phyloP scores from a whole-genome alignment of 1,284 basidiomycete species.

The Trametes sp. region DNA sequence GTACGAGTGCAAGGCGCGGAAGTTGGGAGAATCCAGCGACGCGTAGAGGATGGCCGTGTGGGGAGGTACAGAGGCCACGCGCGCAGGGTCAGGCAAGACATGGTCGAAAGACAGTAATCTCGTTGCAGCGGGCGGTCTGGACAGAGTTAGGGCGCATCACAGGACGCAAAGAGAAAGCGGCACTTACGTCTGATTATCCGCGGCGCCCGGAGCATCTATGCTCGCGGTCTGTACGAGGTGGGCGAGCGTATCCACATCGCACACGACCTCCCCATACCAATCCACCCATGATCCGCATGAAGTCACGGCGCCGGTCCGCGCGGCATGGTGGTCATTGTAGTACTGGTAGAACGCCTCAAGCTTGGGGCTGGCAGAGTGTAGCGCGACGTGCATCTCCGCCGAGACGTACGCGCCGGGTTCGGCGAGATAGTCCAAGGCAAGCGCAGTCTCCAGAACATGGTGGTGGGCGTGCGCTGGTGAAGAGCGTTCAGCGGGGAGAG shows the following conservation, averaged over 20 bases:
- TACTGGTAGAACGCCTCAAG: constrained; percentile 78
- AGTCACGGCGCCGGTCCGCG: constrained; percentile 15
- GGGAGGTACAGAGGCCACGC: constrained; percentile 49
- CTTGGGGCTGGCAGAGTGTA: constrained; percentile 75
- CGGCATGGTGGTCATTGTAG: constrained; percentile 54
- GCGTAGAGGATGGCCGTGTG: constrained; percentile 81
- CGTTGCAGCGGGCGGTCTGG: constrained; percentile 40
- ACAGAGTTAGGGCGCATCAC: not conserved
- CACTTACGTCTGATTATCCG: constrained; percentile 38
- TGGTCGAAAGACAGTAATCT: constrained; percentile 78
- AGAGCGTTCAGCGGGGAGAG: constrained; percentile 45
- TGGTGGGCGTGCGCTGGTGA: constrained; percentile 61
- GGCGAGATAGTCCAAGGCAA: constrained; percentile 54
- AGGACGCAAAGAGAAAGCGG: not conserved
- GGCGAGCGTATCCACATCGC: constrained; percentile 70
- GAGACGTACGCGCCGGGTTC: constrained; percentile 57
- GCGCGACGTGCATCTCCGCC: constrained; percentile 68
- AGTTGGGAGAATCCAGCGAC: constrained; percentile 63
- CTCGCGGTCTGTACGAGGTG: constrained; percentile 64
- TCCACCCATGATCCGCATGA: constrained; percentile 87
- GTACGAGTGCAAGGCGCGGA: constrained; percentile 71
- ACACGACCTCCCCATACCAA: constrained; percentile 83
- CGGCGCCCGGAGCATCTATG: constrained; percentile 49
- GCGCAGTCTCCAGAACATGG: constrained; percentile 58
- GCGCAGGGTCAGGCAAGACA: constrained; percentile 56